These are phyloP conservation scores for Meripilus lineatus DNA, from an alignment of 1,284 basidiomycete genomes.

Conservation along the genomic window DNA sequence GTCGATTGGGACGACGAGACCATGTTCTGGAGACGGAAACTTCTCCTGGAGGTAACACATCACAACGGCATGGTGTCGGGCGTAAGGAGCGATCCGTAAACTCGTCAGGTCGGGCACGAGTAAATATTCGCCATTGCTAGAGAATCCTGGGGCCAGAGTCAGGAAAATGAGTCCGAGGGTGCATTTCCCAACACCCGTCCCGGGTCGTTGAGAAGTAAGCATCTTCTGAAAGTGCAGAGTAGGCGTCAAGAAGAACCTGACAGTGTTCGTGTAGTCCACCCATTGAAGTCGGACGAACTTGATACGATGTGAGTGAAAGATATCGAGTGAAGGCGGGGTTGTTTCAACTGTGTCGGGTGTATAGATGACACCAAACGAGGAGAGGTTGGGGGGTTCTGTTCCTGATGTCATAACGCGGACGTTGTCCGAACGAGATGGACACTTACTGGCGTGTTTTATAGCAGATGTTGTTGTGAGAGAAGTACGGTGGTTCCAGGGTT, in stretches of 20 bases:
- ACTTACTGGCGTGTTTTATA: no score
- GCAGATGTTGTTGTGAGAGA: no score
- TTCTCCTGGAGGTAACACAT: conserved; percentile 66
- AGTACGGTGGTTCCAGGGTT: no score
- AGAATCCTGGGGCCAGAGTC: conserved; percentile 32
- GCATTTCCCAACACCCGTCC: conserved; percentile 42
- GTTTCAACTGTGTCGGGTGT: no score
- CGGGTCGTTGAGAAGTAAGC: conserved; percentile 43
- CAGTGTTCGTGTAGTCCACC: conserved; percentile 52
- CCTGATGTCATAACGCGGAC: no score
- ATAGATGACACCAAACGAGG: no score
- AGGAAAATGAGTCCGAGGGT: conserved; percentile 43
- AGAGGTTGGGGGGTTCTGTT: no score
- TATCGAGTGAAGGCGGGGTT: background rate
- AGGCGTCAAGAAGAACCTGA: conserved; percentile 54
- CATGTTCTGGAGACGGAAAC: conserved; percentile 27
- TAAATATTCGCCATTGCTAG: conserved; percentile 45
- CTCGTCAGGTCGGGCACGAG: conserved; percentile 51
- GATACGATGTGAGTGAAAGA: conserved; percentile 11
- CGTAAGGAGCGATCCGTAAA: conserved; percentile 47
- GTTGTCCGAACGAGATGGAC: no score
- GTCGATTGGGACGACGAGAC: conserved; percentile 43
- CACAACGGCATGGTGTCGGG: conserved; percentile 51
- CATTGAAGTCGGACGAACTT: conserved; percentile 53
- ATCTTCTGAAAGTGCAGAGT: conserved; percentile 49